These are phyloP conservation scores for Rutidosis leptorrhynchoides DNA, from an alignment of 129 eudicot genomes.

Conservation along the genomic window DNA sequence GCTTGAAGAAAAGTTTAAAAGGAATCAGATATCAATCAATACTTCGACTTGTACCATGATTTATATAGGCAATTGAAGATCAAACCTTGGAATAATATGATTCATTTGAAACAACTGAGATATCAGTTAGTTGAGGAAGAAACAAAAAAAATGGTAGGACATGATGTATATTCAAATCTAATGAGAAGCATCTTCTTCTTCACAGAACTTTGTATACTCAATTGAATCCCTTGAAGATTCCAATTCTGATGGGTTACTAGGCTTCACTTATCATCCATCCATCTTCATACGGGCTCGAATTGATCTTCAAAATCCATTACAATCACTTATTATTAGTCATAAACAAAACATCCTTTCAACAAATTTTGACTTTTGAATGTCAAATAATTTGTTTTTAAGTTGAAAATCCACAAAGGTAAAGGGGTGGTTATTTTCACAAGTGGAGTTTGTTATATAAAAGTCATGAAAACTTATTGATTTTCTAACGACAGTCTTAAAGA, in stretches of 20 bases:
- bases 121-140: too few species aligned
- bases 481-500: too few species aligned
- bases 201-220: slow-evolving; percentile 87
- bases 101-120: slow-evolving; percentile 34
- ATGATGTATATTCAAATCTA: slow-evolving; percentile 35
- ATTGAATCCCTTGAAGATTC: slow-evolving; percentile 62
- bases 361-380: not conserved
- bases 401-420: too few species aligned
- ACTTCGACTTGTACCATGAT: slow-evolving; percentile 8
- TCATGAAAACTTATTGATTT: too few species aligned
- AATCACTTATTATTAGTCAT: slow-evolving; percentile 5
- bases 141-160: slow-evolving; percentile 29
- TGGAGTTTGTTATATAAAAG: too few species aligned
- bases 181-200: slow-evolving; percentile 81
- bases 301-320: slow-evolving; percentile 49
- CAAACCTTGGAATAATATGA: slow-evolving; percentile 32
- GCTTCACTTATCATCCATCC: slow-evolving; percentile 99
- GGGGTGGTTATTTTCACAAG: too few species aligned
- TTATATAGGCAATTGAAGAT: slow-evolving; percentile 17
- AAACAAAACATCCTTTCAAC: not conserved
- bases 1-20: not conserved
- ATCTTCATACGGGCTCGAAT: slow-evolving; percentile 71
- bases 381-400: not conserved
- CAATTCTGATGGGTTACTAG: slow-evolving; percentile 66
- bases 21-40: slow-evolving; percentile 7